Evolutionary conservation across 441 rosid genomes (phyloP), one percentile per base, ranked within the genome.

Genomic region (Cnidoscolus chayamansa): DNA sequence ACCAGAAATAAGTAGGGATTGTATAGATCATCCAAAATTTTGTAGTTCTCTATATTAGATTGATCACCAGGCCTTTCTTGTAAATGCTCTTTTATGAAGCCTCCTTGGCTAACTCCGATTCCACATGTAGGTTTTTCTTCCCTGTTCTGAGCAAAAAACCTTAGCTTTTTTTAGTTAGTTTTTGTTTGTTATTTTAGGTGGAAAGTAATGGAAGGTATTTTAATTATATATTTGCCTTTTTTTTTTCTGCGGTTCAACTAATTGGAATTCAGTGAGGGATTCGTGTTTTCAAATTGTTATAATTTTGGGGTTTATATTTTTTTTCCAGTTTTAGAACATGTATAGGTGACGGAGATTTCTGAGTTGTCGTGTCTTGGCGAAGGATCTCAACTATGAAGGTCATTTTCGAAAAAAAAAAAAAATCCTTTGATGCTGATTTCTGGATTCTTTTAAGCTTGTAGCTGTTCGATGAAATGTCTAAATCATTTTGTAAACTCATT

Each of bases 371-470:
- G 25, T 79, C 75, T 76, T 66, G 77, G 78, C 70, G 53, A 79
- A 72, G 80, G 89, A 90, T 88, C 84, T 78, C 80, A 67, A 70
- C 67, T 79, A 45, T 31, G 76, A 60, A 80, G 82, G 88, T 84
- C 83, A 72, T 83, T 85, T 82, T 78, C 79, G 63, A 67, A 40
- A 9, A 43, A 55, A 40, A 10, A n/a, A 63, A 61, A 32, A 72
- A 51, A 51, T 62, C 75, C 31, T 59, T 32, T 71, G n/a, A 10
- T 60, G 57, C 76, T 68, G 8, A 68, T 48, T 40, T 79, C 62
- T 17, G 61, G 54, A 63, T 71, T 74, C 32, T 69, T 20, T 45
- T 35, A 7, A 47, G 40, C 49, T 72, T 72, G 9, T 31, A 56
- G 57, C 11, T 80, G 69, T 73, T 78, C 30, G 82, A 72, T 77